phyloP scores from a whole-genome alignment of 805 yeast species.

The Yamadazyma nakazawae region DNA sequence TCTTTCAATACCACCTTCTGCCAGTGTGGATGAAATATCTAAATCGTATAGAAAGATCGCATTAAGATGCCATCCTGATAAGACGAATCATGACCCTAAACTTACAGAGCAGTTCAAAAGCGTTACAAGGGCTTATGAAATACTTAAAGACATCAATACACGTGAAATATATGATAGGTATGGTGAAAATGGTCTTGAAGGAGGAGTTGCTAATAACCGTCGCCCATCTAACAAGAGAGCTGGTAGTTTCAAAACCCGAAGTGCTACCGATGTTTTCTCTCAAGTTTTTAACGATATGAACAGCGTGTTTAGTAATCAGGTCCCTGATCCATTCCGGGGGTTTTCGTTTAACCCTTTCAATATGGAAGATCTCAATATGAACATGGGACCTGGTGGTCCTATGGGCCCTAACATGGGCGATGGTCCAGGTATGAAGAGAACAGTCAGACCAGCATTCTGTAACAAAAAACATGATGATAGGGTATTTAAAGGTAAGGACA shows the following conservation, averaged over 20 bases:
- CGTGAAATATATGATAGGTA: constrained; percentile 51
- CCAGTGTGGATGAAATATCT: constrained; percentile 36
- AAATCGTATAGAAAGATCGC: constrained; percentile 38
- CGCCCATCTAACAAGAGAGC: constrained; percentile 3
- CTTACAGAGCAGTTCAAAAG: constrained; percentile 56
- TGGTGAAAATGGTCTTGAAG: constrained; percentile 46
- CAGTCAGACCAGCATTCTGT: constrained; percentile 21
- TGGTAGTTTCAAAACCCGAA: constrained; percentile 8
- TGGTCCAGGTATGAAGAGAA: constrained; percentile 14
- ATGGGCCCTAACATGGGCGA: not conserved
- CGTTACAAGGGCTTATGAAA: constrained; percentile 64
- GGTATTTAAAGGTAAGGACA: constrained; percentile 47
- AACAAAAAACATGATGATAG: constrained; percentile 6
- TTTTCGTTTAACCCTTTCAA: constrained; percentile 10
- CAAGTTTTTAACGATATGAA: constrained; percentile 36
- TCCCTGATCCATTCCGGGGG: constrained; percentile 7
- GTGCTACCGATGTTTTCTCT: constrained; percentile 30
- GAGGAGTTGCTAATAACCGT: constrained; percentile 10
- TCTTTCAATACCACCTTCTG: constrained; percentile 28
- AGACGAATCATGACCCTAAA: constrained; percentile 47
- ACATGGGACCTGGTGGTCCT: constrained; percentile 6
- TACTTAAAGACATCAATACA: constrained; percentile 45
- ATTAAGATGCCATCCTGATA: constrained; percentile 63
- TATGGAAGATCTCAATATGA: constrained; percentile 6
- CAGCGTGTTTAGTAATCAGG: constrained; percentile 18